Conservation (phyloP, 1,284 basidiomycete genomes). For the Sphagnurus paluster region DNA sequence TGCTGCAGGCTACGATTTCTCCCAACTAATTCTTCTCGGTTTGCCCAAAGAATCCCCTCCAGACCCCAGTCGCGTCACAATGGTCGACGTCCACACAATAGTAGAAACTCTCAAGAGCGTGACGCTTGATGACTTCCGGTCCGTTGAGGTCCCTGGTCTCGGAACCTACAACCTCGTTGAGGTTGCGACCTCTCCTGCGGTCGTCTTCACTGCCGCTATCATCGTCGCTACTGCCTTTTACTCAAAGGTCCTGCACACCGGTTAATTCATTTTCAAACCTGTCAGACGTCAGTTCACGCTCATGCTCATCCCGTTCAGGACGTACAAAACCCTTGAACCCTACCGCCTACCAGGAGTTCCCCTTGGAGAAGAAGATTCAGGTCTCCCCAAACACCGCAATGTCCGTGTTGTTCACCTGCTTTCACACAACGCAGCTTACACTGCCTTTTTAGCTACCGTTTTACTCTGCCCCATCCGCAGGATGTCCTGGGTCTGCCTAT, state of each 20-base stretch:
- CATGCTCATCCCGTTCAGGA: conserved; percentile 33
- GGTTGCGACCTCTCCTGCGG: conserved; percentile 40
- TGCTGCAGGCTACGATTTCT: conserved; percentile 56
- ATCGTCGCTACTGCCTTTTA: conserved; percentile 35
- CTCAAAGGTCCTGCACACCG: conserved; percentile 32
- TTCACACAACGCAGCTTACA: conserved; percentile 14
- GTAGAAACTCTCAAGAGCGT: conserved; percentile 20
- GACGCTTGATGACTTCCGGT: conserved; percentile 14
- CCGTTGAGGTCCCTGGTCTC: conserved; percentile 20
- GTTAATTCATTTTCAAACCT: conserved; percentile 22
- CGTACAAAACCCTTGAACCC: conserved; percentile 73
- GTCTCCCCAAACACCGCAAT: conserved; percentile 96
- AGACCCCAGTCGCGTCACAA: conserved; percentile 15
- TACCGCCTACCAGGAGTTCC: conserved; percentile 79
- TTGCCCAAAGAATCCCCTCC: conserved; percentile 35
- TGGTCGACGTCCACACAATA: conserved; percentile 23
- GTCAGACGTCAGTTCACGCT: neutral
- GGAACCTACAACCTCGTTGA: conserved; percentile 42
- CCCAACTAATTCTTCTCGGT: conserved; percentile 64
- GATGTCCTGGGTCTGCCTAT: conserved; percentile 91
- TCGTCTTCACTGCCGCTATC: conserved; percentile 38
- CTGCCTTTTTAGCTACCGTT: conserved; percentile 76
- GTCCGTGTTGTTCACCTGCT: conserved; percentile 45
- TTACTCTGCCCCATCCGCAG: conserved; percentile 72
- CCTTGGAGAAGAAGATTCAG: conserved; percentile 78